Conservation (phyloP, 768 basidiomycete species). For the Trichaptum fuscoviolaceum region DNA sequence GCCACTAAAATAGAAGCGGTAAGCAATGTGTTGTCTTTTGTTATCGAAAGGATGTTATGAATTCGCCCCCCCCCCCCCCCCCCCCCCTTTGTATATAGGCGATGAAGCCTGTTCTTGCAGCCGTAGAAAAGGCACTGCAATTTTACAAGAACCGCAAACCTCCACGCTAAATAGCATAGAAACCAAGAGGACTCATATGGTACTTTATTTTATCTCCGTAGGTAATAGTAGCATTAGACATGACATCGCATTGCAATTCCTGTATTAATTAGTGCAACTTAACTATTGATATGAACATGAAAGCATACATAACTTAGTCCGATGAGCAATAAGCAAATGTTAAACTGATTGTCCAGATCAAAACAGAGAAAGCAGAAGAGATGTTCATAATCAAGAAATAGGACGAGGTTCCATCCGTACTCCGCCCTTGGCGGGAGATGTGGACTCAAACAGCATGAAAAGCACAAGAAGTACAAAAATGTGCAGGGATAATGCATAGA, state of each 20-base stretch:
- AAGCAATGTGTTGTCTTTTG: conserved; percentile 22
- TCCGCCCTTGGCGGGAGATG: conserved; percentile 43
- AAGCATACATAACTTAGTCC: conserved; percentile 8
- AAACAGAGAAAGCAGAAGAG: background rate
- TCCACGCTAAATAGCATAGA: conserved; percentile 17
- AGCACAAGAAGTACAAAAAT: conserved; percentile 77
- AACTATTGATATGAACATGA: conserved; percentile 8
- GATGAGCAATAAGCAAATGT: conserved; percentile 14
- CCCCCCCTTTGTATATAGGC: conserved; percentile 38
- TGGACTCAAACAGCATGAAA: conserved; percentile 73
- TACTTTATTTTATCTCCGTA: background rate
- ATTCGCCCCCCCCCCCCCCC: background rate
- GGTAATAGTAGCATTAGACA: background rate
- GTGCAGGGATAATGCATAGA: conserved; percentile 80
- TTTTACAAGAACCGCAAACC: conserved; percentile 44
- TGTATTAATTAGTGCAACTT: conserved; percentile 8
- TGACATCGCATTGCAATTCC: conserved; percentile 4
- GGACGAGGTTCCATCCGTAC: conserved; percentile 50
- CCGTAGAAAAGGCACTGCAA: conserved; percentile 66
- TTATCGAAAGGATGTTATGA: background rate
- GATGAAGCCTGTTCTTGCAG: conserved; percentile 68
- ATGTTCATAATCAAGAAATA: conserved; percentile 22
- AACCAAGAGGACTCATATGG: background rate
- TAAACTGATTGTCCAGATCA: conserved; percentile 11
- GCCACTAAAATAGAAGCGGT: conserved; percentile 59